Evolutionary conservation across 306 rosid genomes (phyloP).

Genomic region (Lablab purpureus): DNA sequence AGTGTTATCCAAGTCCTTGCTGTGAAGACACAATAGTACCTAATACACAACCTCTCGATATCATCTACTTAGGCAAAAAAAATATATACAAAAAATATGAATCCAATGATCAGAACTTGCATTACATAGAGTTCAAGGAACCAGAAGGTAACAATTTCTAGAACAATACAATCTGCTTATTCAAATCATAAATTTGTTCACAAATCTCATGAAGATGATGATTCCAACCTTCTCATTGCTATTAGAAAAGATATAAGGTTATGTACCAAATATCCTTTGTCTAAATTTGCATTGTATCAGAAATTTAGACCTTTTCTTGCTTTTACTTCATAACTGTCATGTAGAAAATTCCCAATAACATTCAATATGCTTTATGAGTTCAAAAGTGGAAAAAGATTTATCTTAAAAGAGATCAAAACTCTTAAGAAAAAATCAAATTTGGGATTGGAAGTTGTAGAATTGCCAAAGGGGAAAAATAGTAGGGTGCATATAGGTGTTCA

Average conservation of each 20-base stretch:
- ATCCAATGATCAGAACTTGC: background rate
- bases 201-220: background rate
- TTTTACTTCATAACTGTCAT: background rate
- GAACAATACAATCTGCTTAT: background rate
- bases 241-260: background rate
- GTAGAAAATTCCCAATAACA: too few relatives aligned
- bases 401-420: too few relatives aligned
- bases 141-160: background rate
- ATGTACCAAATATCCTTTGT: background rate
- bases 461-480: too few relatives aligned
- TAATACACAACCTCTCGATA: background rate
- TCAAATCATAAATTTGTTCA: background rate
- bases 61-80: background rate
- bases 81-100: background rate
- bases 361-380: too few relatives aligned
- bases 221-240: background rate
- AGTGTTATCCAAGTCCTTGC: background rate
- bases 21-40: background rate
- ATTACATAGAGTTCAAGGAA: background rate
- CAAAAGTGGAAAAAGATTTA: too few relatives aligned
- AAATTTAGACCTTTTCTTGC: background rate
- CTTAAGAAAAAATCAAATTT: too few relatives aligned
- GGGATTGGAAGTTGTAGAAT: too few relatives aligned
- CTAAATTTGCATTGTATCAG: background rate
- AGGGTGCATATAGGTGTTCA: too few relatives aligned